These are phyloP conservation scores for Paraphoma chrysanthemicola DNA, from an alignment of 2,329 filamentous ascomycete species.

Conservation along the genomic window DNA sequence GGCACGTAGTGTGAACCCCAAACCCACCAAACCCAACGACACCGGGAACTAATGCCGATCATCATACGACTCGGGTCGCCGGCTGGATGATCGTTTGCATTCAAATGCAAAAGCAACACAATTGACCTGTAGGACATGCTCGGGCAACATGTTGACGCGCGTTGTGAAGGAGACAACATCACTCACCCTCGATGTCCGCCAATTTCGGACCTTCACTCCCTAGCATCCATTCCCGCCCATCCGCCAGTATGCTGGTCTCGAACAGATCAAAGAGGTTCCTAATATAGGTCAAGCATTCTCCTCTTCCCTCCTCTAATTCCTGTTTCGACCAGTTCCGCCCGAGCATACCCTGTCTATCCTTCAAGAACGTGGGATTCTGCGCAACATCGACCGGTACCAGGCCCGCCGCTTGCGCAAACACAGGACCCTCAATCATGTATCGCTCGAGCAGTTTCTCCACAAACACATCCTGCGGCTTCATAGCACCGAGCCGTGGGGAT, in stretches of 20 bases:
- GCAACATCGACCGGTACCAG: conserved; percentile 64
- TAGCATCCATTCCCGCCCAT: conserved; percentile 70
- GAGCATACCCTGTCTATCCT: conserved; percentile 60
- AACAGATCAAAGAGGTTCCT: conserved; percentile 61
- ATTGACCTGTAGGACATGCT: neutral
- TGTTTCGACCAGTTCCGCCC: conserved; percentile 51
- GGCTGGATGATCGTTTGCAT: neutral
- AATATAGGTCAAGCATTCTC: conserved; percentile 64
- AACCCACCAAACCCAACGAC: neutral
- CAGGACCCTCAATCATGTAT: conserved; percentile 62
- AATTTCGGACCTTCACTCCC: conserved; percentile 58
- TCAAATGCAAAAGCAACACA: neutral
- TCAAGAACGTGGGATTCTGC: conserved; percentile 63
- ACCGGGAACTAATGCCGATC: conserved; percentile 1
- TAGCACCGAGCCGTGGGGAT: conserved; percentile 11
- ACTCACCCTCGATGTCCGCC: conserved; percentile 69
- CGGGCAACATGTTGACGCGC: no score
- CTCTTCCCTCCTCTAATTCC: conserved; percentile 50
- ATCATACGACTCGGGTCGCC: neutral
- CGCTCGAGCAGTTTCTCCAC: conserved; percentile 63
- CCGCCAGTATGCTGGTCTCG: conserved; percentile 67
- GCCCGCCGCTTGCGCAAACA: conserved; percentile 61
- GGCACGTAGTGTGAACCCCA: neutral
- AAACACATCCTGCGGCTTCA: conserved; percentile 53
- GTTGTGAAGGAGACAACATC: neutral